Conservation (phyloP, 768 basidiomycete genomes). For the Tricholoma hemisulphureum region DNA sequence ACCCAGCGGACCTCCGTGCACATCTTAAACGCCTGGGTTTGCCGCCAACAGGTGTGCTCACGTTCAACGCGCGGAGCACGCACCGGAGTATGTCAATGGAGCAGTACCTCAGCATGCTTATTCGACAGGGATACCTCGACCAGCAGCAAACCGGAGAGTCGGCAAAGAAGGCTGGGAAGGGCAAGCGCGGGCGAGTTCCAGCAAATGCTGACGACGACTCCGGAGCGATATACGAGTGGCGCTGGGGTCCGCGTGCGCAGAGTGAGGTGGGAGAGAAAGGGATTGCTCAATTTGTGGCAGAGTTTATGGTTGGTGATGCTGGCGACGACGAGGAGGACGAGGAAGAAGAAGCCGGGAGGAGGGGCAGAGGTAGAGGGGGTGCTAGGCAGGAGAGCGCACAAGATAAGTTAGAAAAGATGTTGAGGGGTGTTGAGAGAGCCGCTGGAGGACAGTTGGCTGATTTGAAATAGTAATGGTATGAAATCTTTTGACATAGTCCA, state of each 20-base stretch:
- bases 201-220: slow-evolving; percentile 39
- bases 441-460: slow-evolving; percentile 58
- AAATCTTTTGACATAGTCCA: too few relatives aligned
- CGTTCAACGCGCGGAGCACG: slow-evolving; percentile 50
- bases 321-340: slow-evolving; percentile 36
- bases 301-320: slow-evolving; percentile 64
- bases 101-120: slow-evolving; percentile 58
- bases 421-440: slow-evolving; percentile 57
- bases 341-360: slow-evolving; percentile 11
- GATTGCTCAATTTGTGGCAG: slow-evolving; percentile 72
- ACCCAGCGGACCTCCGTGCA: slow-evolving; percentile 66
- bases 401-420: slow-evolving; percentile 44
- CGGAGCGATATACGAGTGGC: slow-evolving; percentile 64
- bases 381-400: slow-evolving; percentile 26
- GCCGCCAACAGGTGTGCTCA: slow-evolving; percentile 43
- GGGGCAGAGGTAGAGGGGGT: slow-evolving; percentile 10
- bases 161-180: slow-evolving; percentile 33
- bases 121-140: slow-evolving; percentile 79
- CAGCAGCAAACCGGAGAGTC: slow-evolving; percentile 51
- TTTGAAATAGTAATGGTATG: slow-evolving; percentile 24
- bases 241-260: slow-evolving; percentile 81
- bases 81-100: slow-evolving; percentile 59
- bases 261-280: slow-evolving; percentile 81
- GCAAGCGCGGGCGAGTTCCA: slow-evolving; percentile 55
- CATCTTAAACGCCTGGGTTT: slow-evolving; percentile 72